Evolutionary conservation across 2,329 filamentous ascomycete genomes (phyloP).

Genomic region (Cercospora zeina): DNA sequence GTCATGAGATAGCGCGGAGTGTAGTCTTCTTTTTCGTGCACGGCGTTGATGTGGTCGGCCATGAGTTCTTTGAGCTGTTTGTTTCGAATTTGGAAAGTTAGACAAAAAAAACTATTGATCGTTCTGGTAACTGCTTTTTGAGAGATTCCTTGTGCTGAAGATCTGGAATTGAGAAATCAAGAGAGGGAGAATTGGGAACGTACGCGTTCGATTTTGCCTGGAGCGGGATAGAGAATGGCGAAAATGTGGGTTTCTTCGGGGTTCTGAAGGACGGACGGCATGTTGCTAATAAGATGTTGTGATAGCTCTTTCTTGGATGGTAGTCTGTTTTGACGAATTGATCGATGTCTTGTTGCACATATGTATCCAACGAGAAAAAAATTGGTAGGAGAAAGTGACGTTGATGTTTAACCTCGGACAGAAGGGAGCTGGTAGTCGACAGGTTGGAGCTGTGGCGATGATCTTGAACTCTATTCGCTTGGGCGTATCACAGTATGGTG

Average conservation of each 20-base stretch:
- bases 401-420: background rate
- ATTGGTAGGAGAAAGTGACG: background rate
- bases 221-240: conserved; percentile 26
- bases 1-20: conserved; percentile 30
- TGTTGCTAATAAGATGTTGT: background rate
- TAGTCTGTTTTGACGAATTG: background rate
- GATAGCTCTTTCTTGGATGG: no score
- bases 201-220: conserved; percentile 25
- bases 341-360: background rate
- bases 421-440: background rate
- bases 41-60: conserved; percentile 22
- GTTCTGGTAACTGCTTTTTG: no score
- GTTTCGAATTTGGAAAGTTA: background rate
- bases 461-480: background rate
- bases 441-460: background rate
- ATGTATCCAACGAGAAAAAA: background rate
- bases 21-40: conserved; percentile 29
- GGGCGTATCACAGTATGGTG: background rate
- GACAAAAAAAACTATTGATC: background rate
- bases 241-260: conserved; percentile 27
- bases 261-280: conserved; percentile 21
- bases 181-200: background rate
- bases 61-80: conserved; percentile 27
- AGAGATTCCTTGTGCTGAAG: no score
- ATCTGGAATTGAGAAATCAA: no score